Evolutionary conservation across 805 yeast species (phyloP).

Genomic region (Kodamaea neixiangensis): DNA sequence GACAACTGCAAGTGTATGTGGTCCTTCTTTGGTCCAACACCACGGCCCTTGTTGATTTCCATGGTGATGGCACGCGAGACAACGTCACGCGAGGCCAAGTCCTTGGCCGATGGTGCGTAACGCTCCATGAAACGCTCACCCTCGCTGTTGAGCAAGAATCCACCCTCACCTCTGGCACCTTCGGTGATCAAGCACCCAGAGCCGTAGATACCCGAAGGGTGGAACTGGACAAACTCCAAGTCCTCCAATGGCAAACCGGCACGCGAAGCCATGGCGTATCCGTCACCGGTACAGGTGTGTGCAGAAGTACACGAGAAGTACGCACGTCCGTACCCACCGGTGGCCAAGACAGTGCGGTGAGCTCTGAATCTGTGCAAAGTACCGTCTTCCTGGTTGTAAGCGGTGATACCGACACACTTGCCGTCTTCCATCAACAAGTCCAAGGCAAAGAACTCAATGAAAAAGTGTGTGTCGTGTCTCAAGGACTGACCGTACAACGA

Average conservation of each 20-base stretch:
- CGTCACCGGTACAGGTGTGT: constrained; percentile 99
- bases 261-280: constrained; percentile 96
- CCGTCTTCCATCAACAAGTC: constrained; percentile 95
- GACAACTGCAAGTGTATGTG: constrained; percentile 93
- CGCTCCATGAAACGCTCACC: constrained; percentile 99
- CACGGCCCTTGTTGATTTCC: constrained; percentile 99
- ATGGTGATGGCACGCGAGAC: constrained; percentile 97
- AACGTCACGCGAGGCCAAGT: constrained; percentile 96
- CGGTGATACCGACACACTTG: constrained; percentile 94
- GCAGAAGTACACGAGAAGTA: constrained; percentile 99
- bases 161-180: constrained; percentile 99
- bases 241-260: constrained; percentile 98
- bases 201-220: constrained; percentile 99
- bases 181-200: constrained; percentile 98
- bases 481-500: constrained; percentile 95
- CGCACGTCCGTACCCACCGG: constrained; percentile 99
- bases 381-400: constrained; percentile 98
- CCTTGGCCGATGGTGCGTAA: constrained; percentile 98
- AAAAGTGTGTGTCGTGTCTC: constrained; percentile 96
- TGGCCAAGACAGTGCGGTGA: constrained; percentile 93
- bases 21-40: constrained; percentile 95
- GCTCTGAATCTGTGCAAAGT: constrained; percentile 97
- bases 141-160: constrained; percentile 90
- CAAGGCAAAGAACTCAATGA: constrained; percentile 95
- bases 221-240: constrained; percentile 97